These are phyloP conservation scores for Trifolium repens DNA, from an alignment of 306 rosid species.

Conservation along the genomic window DNA sequence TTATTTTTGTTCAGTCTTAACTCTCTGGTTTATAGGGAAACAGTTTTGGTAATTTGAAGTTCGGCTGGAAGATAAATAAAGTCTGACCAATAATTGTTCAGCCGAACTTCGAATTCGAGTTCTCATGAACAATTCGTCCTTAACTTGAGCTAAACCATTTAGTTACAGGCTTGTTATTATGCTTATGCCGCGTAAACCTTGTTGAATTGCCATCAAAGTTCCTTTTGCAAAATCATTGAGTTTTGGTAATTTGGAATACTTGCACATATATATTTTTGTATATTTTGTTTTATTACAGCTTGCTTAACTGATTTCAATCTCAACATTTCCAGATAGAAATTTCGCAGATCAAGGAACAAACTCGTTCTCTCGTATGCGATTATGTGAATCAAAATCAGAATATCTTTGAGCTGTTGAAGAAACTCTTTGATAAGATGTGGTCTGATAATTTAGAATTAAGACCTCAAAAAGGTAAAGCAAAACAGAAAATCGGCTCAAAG, in stretches of 20 bases:
- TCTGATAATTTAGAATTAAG: conserved; percentile 43
- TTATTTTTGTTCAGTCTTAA: neutral
- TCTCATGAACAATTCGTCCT: neutral
- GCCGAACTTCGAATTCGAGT: neutral
- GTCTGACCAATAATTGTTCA: neutral
- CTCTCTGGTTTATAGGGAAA: neutral
- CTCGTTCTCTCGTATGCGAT: conserved; percentile 17
- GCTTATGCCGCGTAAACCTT: neutral
- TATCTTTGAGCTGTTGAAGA: conserved; percentile 47
- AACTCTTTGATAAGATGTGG: conserved; percentile 52
- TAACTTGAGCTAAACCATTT: neutral
- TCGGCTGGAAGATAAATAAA: neutral
- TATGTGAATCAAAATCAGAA: conserved; percentile 36
- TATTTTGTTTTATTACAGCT: neutral
- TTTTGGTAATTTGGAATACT: no score
- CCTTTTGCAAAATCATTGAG: neutral
- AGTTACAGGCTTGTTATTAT: neutral
- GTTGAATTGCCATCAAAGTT: neutral
- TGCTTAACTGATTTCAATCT: conserved; percentile 30
- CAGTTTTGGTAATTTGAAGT: no score
- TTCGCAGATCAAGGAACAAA: conserved; percentile 16
- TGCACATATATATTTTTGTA: neutral
- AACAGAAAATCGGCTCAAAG: conserved; percentile 50
- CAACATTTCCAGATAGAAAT: conserved; percentile 26
- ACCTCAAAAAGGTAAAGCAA: conserved; percentile 48